Evolutionary conservation across 139 green algal genomes (phyloP).

Genomic region (Tetradesmus obliquus): DNA sequence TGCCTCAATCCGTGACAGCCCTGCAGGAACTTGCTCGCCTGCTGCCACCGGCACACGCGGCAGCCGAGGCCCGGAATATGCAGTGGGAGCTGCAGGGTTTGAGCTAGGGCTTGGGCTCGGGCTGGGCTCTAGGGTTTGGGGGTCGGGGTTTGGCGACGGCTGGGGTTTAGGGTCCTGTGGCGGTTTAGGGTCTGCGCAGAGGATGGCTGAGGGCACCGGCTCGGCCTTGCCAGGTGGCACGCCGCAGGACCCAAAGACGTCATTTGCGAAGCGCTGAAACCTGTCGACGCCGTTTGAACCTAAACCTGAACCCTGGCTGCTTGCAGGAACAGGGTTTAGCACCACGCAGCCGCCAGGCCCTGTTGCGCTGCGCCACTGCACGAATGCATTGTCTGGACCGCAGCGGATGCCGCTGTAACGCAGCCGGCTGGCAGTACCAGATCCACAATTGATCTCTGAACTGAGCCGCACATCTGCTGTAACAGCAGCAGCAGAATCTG

Average conservation of each 20-base stretch:
- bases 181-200: not conserved
- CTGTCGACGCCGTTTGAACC: not conserved
- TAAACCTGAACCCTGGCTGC: too few relatives aligned
- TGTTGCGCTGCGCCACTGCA: not conserved
- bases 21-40: not conserved
- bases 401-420: not conserved
- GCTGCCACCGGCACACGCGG: not conserved
- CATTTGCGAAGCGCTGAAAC: not conserved
- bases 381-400: not conserved
- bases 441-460: not conserved
- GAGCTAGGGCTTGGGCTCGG: not conserved
- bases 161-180: not conserved
- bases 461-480: not conserved
- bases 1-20: not conserved
- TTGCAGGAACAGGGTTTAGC: conserved; percentile 1
- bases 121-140: not conserved
- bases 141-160: not conserved
- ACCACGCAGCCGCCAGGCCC: not conserved
- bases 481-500: not conserved
- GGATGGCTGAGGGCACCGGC: not conserved
- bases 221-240: not conserved
- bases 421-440: not conserved
- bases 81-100: not conserved
- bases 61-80: not conserved
- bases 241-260: not conserved